Evolutionary conservation across 2,329 filamentous ascomycete genomes (phyloP), one percentile per base, ranked within the genome.

Genomic region (Plenodomus biglobosus): DNA sequence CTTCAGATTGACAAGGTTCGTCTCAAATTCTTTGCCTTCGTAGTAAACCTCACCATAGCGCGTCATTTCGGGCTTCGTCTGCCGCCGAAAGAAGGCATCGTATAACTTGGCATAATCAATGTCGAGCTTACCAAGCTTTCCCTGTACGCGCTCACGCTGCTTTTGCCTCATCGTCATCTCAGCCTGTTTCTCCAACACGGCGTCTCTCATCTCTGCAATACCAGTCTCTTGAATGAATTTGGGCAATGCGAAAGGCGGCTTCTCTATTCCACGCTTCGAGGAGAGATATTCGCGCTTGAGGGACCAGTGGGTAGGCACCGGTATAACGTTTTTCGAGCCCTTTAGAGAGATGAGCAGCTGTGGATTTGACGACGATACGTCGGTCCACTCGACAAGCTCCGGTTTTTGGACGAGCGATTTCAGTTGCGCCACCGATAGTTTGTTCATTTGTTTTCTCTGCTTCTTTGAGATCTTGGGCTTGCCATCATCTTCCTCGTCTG

Each of bases 11-110:
- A 89, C 86, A 55, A 95, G 82, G 69, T 97, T 95, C 1, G 94
- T 96, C 74, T 99, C 94, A 67, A 90, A 94, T 70, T 99, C 94
- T 72, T 99, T 99, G 68, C 94, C 94, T 74, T 99, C 94, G 71
- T 97, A 97, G 73, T 99, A 99, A n/a, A 99, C 92, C 72, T 99
- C 94, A 35, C 94, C 94, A 62, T 96, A 99, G 37, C 92, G 84
- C 24, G 94, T 97, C 55, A 99, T 77, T 61, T 91, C 86, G 0
- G 94, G 94, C 74, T 99, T 99, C 35, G 90, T 95, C 75, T 99
- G 94, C 69, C 96, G 95, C 50, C 91, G 85, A 79, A 99, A 99
- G 78, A 99, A 99, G 3, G 94, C 94, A 69, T 97, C 94, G 75
- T 97, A 97, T 45, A 97, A 84, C 72, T 94, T 96, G 69, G 96